A percentile compares a stretch with the other conserved stretches of the same genome.
Evolutionary conservation across 768 basidiomycete genomes (phyloP).

Genomic region (Pleurotus giganteus): DNA sequence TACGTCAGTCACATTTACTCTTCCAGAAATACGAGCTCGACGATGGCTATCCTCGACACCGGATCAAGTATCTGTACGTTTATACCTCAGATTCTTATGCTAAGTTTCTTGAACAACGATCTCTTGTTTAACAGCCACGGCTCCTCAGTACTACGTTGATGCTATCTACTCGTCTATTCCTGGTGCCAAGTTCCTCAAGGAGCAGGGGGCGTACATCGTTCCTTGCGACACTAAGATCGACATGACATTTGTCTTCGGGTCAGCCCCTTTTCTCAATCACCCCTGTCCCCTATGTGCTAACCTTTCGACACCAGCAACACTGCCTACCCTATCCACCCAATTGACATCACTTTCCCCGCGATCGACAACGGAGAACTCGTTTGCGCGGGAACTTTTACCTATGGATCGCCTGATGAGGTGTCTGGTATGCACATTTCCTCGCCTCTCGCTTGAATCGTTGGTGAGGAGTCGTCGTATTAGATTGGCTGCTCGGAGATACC

Average conservation of each 20-base stretch:
- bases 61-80: neutral
- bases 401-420: neutral
- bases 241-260: neutral
- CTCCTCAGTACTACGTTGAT: neutral
- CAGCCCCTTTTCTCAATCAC: neutral
- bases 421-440: neutral
- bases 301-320: neutral
- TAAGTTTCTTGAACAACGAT: neutral
- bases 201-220: neutral
- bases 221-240: conserved; percentile 5
- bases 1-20: too few relatives aligned
- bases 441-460: neutral
- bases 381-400: neutral
- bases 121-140: neutral
- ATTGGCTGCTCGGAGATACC: neutral
- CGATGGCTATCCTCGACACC: neutral
- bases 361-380: neutral
- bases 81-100: too few relatives aligned
- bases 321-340: neutral
- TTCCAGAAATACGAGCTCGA: neutral
- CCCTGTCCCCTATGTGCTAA: neutral
- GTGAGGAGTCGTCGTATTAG: neutral
- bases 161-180: conserved; percentile 6
- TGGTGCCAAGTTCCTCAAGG: neutral
- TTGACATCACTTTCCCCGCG: neutral